Base-by-base conservation (phyloP, 2,329 filamentous ascomycete genomes). In the Canariomyces notabilis region DNA sequence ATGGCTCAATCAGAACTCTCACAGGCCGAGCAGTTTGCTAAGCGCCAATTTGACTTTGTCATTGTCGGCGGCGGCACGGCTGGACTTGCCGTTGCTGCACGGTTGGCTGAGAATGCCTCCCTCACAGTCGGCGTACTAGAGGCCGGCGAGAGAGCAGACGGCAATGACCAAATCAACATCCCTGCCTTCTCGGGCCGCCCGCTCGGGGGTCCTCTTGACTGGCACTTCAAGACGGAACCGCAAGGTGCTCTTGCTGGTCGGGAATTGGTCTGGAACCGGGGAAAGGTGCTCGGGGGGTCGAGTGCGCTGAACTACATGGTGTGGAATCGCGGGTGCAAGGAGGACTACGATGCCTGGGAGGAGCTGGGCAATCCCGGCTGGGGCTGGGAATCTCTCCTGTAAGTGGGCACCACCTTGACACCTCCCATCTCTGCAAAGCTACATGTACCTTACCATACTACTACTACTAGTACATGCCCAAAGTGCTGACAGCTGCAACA, bases 281-380 rank as follows among this genome's bases (percentile, higher is more conserved):
- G 72, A 6, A 72, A 64, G 47, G 73, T 78, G 0, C 68, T 87
- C 0, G 83, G 83, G 15, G 83, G 83, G 6, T 80, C 80, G 6
- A 77, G 72, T 14, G 75, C 75, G 0, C 69, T 83, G 38, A 82
- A 82, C 52, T 77, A 75, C 51, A 76, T 80, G 74, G 74, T 77
- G 38, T 71, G 69, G 66, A 70, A 69, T 43, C 67, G 73, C 23
- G 74, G 68, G 6, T 67, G 64, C 39, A 63, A 57, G 29, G 66
- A 66, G 29, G 75, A 79, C 36, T 75, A 77, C 37, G 73, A 83
- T 59, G 70, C 69, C 0, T 83, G 79, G 79, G 73, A 71, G 37
- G 61, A 66, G 22, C 61, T 83, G 8, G 79, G 79, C 0, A 83
- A 82, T 53, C 46, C 53, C 1, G 79, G 77, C 2, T 83, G 80